Base-by-base conservation (phyloP, 2,329 filamentous ascomycete species). In the Mycogone perniciosa region DNA sequence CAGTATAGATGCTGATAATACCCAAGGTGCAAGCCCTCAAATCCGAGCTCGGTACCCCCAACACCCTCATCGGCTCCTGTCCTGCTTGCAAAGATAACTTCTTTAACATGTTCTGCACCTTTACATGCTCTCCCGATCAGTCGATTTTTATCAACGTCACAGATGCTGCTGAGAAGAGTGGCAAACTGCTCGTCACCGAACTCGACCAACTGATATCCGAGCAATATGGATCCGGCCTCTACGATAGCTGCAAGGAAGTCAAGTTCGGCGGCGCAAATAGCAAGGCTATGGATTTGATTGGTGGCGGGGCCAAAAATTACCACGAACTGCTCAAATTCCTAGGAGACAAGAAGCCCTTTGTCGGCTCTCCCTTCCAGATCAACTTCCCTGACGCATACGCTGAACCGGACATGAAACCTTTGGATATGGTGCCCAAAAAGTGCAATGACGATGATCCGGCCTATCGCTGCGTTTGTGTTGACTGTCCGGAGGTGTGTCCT, bases 1-100 rank as follows among this genome's bases (percentile, higher is more conserved):
- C 2, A 34, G 30, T 29, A 7, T 46, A 45, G 34, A 45, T 37
- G 5, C 37, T 47, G 6, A 26, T 46, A 9, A 38, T 9, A 30
- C 10, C 41, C 27, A 62, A 91, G 86, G 76, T 99, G 51, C 81
- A 88, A 60, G 77, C 86, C 1, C 81, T 99, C 55, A 85, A 88
- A 60, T 85, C 81, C 54, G 95, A 96, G 63, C 79, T 99, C 52
- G 86, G 88, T 59, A 89, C 89, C 26, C 92, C 90, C 2, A 89
- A 91, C 60, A 84, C 86, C 53, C 86, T 99, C 64, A 90, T 99
- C 65, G 85, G 90, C 29, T 89, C 90, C 7, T 99, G 93, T 67
- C 93, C 93, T 2, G 93, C 95, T 31, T 99, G 93, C 79, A 95
- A 93, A 70, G 86, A 91, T 62, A 99, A 99, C 75, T 99, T 99